phyloP scores from a whole-genome alignment of 2,329 filamentous ascomycete species.

The Diaporthe helianthi region DNA sequence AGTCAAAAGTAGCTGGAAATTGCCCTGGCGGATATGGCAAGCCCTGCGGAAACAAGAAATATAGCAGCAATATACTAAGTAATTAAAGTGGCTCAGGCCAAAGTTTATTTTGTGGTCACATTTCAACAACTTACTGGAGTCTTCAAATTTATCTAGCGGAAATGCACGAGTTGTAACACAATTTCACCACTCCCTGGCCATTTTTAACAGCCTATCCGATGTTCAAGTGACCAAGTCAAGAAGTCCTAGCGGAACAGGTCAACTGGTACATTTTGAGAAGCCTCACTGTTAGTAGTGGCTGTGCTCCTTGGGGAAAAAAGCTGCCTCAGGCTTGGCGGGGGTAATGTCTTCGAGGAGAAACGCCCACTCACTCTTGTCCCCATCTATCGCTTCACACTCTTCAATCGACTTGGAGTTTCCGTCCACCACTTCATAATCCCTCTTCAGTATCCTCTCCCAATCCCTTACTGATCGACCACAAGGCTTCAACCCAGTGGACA shows the following conservation, averaged over 20 bases:
- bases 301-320: background rate
- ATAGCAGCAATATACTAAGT: constrained; percentile 45
- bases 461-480: background rate
- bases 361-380: background rate
- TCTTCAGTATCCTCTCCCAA: background rate
- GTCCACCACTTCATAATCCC: background rate
- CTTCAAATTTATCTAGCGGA: no score
- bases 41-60: constrained; percentile 57
- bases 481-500: background rate
- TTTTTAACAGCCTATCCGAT: background rate
- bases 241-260: background rate
- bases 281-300: background rate
- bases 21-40: constrained; percentile 78
- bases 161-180: background rate
- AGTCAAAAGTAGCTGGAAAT: constrained; percentile 74
- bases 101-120: background rate
- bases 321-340: background rate
- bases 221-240: background rate
- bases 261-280: no score
- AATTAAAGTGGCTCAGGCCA: background rate
- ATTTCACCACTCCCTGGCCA: background rate
- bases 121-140: background rate
- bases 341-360: background rate
- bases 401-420: background rate
- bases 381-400: background rate